Base-by-base conservation (phyloP, 306 rosid species). In the Glycine latifolia region DNA sequence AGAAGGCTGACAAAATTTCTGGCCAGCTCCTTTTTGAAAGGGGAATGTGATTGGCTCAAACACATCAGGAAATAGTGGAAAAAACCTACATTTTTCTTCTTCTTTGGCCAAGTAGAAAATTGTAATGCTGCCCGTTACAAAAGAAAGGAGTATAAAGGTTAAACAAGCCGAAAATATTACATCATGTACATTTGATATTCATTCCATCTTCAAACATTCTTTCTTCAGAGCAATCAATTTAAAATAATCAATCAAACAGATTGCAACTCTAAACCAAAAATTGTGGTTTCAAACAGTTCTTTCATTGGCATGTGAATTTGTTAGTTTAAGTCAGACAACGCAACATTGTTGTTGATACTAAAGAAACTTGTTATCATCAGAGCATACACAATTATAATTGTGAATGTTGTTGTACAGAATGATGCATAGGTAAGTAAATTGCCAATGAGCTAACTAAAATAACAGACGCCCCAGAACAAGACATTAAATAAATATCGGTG, bases 71-170 rank as follows among this genome's bases (percentile, higher is more conserved):
- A 78, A 86, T 48, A 88, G 46, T 37, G 99, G 94, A 85, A 83
- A 70, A 81, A 93, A 91, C 77, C 87, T 91, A 85, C 98, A 90
- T 49, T 88, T 86, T 60, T 85, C 83, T 85, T 91, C 97, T 85
- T 95, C 99, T 91, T 88, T 93, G 76, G 97, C 98, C 61, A 95
- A 86, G 91, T 93, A 93, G 79, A 86, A 85, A 79, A 95, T 89
- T 11, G 94, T 90, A 72, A 95, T 88, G 87, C 98, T 95, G 96
- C 70, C 54, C 82, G 75, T 53, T 41, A 78, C 71, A 86, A 59
- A 73, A 37, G 63, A 76, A 54, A 79, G 70, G 65, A 81, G 67
- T 56, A 75, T 54, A 79, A 73, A 82, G 82, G 70, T 73, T 48
- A 75, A 67, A 75, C 44, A 66, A 43, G 8, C n/a, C 26, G 53